A percentile compares a stretch with the other conserved stretches of the same genome.
phyloP scores from a whole-genome alignment of 148 eudicot species.

The Rhododendron molle region DNA sequence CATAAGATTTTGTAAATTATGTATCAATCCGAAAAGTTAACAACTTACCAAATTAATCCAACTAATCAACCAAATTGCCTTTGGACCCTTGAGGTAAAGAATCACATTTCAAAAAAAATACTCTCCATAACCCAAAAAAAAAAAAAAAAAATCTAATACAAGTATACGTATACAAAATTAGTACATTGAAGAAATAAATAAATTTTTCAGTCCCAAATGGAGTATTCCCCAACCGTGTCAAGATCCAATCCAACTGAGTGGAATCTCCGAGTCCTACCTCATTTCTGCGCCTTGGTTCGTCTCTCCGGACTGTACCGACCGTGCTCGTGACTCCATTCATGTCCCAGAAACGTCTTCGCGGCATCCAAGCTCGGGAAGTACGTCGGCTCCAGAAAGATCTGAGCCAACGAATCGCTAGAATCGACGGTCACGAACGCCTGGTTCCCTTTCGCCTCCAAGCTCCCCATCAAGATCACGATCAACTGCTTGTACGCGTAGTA shows the following conservation, averaged over 20 bases:
- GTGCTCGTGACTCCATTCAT: slow-evolving; percentile 44
- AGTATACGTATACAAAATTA: not conserved
- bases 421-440: slow-evolving; percentile 20
- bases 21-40: no score
- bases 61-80: not conserved
- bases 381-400: slow-evolving; percentile 66
- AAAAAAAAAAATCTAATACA: not conserved
- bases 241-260: not conserved
- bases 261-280: not conserved
- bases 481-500: slow-evolving; percentile 63
- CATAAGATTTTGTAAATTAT: no score
- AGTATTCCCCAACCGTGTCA: not conserved
- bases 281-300: not conserved
- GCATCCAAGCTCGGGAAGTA: slow-evolving; percentile 88
- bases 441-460: slow-evolving; percentile 58
- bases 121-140: not conserved
- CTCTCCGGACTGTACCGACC: slow-evolving; percentile 2
- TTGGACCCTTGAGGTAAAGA: not conserved
- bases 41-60: not conserved
- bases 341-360: slow-evolving; percentile 79
- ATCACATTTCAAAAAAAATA: not conserved
- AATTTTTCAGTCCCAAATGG: not conserved
- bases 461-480: slow-evolving; percentile 58
- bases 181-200: not conserved
- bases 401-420: slow-evolving; percentile 44